Conservation (phyloP, 345 rosid genomes). For the Syzygium jambos region DNA sequence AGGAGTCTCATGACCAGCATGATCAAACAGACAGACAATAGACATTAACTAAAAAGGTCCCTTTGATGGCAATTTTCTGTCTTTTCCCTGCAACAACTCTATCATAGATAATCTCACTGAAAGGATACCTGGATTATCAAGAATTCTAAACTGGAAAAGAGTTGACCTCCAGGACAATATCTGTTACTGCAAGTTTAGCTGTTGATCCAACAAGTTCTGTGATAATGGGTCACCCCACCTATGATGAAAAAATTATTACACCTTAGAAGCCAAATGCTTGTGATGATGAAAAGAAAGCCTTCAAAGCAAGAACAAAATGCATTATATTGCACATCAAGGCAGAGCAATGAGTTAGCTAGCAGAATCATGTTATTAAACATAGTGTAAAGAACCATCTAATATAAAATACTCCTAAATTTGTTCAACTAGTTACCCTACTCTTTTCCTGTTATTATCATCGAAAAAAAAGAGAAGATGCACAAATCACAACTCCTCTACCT, state of each 20-base stretch:
- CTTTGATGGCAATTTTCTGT: not conserved
- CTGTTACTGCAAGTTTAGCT: conserved; percentile 67
- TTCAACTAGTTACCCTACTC: not conserved
- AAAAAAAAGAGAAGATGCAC: not conserved
- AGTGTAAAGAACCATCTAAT: not conserved
- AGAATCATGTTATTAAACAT: not conserved
- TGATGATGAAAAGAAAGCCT: not conserved
- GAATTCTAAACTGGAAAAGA: not conserved
- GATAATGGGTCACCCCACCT: conserved; percentile 98
- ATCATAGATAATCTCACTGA: not conserved
- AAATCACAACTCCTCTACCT: not conserved
- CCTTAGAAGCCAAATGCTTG: not conserved
- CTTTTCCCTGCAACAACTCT: not conserved
- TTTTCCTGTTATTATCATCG: not conserved
- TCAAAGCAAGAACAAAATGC: not conserved
- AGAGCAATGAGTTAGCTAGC: not conserved
- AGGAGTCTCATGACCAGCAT: not conserved
- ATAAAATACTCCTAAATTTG: not conserved
- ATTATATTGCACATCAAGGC: not conserved
- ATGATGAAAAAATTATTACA: conserved; percentile 4
- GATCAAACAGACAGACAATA: not conserved
- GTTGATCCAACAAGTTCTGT: conserved; percentile 73
- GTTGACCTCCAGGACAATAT: conserved; percentile 13
- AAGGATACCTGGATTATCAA: not conserved
- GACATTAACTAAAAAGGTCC: not conserved